Evolutionary conservation across 1,139 yeast species (phyloP).

Genomic region (Pneumocystis jirovecii): DNA sequence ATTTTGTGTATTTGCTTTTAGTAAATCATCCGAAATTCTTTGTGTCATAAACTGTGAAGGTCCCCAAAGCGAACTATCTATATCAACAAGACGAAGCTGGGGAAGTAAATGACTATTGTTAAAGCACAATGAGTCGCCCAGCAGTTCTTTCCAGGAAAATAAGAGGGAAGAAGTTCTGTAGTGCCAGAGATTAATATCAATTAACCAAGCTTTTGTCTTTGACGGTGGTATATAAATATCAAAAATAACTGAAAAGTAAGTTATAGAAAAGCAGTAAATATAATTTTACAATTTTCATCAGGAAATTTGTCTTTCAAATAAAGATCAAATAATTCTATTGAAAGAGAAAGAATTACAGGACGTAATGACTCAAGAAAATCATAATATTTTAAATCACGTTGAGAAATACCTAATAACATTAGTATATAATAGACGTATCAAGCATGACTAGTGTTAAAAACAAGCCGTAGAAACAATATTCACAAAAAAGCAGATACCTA

Average conservation of each 20-base stretch:
- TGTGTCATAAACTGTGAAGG: slow-evolving; percentile 71
- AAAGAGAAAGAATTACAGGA: slow-evolving; percentile 33
- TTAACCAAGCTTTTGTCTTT: slow-evolving; percentile 43
- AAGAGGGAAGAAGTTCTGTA: slow-evolving; percentile 61
- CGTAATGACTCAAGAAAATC: slow-evolving; percentile 42
- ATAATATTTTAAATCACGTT: slow-evolving; percentile 73
- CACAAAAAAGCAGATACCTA: slow-evolving; percentile 34
- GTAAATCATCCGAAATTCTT: slow-evolving; percentile 80
- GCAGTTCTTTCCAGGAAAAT: slow-evolving; percentile 72
- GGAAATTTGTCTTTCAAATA: slow-evolving; percentile 38
- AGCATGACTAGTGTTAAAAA: too few species aligned
- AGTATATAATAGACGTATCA: neutral
- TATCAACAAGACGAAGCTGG: slow-evolving; percentile 54
- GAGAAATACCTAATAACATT: slow-evolving; percentile 31
- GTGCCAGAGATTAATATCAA: slow-evolving; percentile 78
- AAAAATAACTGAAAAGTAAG: slow-evolving; percentile 33
- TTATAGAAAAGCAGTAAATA: neutral
- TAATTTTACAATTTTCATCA: slow-evolving; percentile 29
- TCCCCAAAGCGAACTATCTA: slow-evolving; percentile 44
- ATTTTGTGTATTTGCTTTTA: slow-evolving; percentile 47
- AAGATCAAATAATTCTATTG: slow-evolving; percentile 42
- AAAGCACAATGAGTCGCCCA: slow-evolving; percentile 13
- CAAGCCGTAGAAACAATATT: neutral
- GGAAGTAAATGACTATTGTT: slow-evolving; percentile 19
- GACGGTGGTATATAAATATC: slow-evolving; percentile 78